Base-by-base conservation (phyloP, 306 rosid genomes). In the Urtica urens region DNA sequence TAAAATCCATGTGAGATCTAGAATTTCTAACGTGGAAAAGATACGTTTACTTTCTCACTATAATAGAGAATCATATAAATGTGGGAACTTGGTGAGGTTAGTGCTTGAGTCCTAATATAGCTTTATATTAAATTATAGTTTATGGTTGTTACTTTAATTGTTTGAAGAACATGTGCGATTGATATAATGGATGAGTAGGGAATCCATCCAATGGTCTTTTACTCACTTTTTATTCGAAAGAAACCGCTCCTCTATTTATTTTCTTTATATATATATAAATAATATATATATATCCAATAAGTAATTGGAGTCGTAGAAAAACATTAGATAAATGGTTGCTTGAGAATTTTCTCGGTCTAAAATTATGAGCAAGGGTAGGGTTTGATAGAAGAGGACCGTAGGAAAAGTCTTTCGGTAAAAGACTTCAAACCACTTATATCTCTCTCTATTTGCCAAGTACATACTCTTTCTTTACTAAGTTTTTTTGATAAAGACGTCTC, bases 331-430 rank as follows among this genome's bases (percentile, higher is more conserved):
- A n/a, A 18, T 5, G 20, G n/a, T 20, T 43, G 35, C 50, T 27
- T 57, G 25, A 43, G 11, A 3, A 10, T 16, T 52, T 46, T 76
- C 39, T 34, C 30, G 67, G 44, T 51, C 67, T 64, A 57, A 63
- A 70, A 62, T 59, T 72, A 57, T 23, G 64, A 35, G 44, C 57
- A 18, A 18, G 63, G n/a, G n/a, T n/a, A 49, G 37, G 43, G 53
- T 63, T 60, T 51, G 55, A 46, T 59, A 63, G 71, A 63, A 22
- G 9, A 10, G 6, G 8, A 15, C 33, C 31, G 62, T 60, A 46
- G 57, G 57, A 73, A 81, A 75, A 78, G 73, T 78, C 79, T 81
- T 76, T 86, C 78, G 81, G 80, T 78, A 71, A 80, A 71, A 67
- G 73, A 71, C 27, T 46, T 43, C 16, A 35, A 28, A 23, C 24